Percentiles rank a stretch among this genome's conserved stretches.
Conservation (phyloP, 2,329 filamentous ascomycete species). For the Verticillium nonalfalfae region DNA sequence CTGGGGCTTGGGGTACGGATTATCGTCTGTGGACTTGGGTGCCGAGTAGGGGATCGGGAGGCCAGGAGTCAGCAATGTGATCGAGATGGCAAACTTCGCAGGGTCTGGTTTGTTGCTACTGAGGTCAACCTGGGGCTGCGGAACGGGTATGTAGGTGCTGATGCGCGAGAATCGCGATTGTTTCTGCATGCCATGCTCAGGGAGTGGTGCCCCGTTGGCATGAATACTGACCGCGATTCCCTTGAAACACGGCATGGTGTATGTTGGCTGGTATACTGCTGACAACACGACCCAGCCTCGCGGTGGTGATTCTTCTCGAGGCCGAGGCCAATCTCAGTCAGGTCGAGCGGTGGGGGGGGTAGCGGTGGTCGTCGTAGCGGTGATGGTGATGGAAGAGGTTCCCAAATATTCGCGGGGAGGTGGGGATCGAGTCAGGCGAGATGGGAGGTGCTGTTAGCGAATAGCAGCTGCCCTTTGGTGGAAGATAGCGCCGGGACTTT, state of each 20-base stretch:
- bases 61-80: slow-evolving; percentile 85
- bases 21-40: slow-evolving; percentile 68
- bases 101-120: slow-evolving; percentile 75
- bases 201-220: slow-evolving; percentile 69
- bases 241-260: slow-evolving; percentile 90
- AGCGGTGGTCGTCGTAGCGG: not conserved
- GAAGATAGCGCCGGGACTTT: not conserved
- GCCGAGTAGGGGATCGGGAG: slow-evolving; percentile 89
- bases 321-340: not conserved
- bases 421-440: not conserved
- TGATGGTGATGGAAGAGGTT: not conserved
- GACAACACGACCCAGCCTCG: not conserved
- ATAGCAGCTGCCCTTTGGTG: not conserved
- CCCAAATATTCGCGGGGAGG: not conserved
- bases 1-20: slow-evolving; percentile 76
- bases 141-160: slow-evolving; percentile 94
- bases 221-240: slow-evolving; percentile 98
- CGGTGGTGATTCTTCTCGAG: not conserved
- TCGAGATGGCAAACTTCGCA: slow-evolving; percentile 95
- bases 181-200: slow-evolving; percentile 92
- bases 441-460: not conserved
- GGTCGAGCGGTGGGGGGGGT: not conserved
- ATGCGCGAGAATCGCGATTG: slow-evolving; percentile 88
- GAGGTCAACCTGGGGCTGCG: slow-evolving; percentile 64
- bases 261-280: not conserved